These are phyloP conservation scores for Heritiera fomes DNA, from an alignment of 345 rosid genomes.

Conservation along the genomic window DNA sequence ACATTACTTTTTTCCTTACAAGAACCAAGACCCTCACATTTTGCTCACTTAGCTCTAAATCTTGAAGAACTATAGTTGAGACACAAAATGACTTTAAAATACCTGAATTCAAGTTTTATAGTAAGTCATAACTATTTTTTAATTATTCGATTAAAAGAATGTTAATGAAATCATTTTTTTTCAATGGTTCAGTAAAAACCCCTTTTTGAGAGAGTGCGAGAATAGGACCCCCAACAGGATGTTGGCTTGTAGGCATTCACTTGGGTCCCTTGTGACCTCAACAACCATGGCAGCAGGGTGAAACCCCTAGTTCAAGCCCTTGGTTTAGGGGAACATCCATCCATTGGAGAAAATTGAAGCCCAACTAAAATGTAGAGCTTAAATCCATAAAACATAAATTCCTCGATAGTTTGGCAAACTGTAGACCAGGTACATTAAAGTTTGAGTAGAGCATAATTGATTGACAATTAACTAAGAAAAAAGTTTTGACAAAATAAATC, in stretches of 20 bases:
- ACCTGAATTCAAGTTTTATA: too few species aligned
- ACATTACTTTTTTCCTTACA: too few species aligned
- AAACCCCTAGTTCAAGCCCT: background rate
- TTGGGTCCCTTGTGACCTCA: conserved; percentile 4
- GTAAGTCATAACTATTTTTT: too few species aligned
- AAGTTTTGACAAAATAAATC: background rate
- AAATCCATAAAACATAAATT: background rate
- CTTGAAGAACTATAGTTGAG: too few species aligned
- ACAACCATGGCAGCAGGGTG: background rate
- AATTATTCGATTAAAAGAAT: too few species aligned
- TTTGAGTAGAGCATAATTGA: background rate
- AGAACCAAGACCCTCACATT: too few species aligned
- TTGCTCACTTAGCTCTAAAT: too few species aligned
- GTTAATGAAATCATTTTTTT: too few species aligned
- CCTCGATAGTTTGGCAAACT: background rate
- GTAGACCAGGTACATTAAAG: background rate
- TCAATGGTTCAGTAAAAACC: too few species aligned
- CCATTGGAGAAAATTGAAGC: conserved; percentile 1
- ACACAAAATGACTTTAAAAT: too few species aligned
- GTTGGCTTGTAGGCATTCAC: background rate
- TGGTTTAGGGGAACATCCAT: background rate
- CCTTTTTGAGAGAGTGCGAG: too few species aligned
- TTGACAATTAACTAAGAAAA: background rate
- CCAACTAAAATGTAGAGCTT: background rate
- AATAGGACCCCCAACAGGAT: background rate